A percentile compares a stretch with the other conserved stretches of the same genome.
Evolutionary conservation across 257 asterid species (phyloP).

Genomic region (Agastache rugosa): DNA sequence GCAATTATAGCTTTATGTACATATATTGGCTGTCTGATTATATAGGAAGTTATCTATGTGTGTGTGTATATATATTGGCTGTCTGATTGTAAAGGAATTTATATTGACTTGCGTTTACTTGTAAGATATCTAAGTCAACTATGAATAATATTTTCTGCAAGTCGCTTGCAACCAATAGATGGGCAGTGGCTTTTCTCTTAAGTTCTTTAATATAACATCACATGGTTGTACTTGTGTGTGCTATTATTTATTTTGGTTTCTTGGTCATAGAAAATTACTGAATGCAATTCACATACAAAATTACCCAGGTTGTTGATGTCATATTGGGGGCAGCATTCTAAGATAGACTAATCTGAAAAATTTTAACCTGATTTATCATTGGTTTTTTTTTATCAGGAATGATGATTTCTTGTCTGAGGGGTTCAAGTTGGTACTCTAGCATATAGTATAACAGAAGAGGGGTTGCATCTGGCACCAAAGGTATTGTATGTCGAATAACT

Average conservation of each 20-base stretch:
- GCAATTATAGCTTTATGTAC: neutral
- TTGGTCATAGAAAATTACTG: neutral
- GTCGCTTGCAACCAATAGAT: conserved; percentile 22
- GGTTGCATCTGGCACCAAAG: conserved; percentile 28
- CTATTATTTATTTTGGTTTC: neutral
- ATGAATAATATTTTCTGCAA: conserved; percentile 4
- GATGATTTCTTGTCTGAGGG: conserved; percentile 52
- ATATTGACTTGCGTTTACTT: conserved; percentile 24
- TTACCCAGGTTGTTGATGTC: neutral
- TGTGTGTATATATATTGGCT: neutral
- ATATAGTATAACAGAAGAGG: neutral
- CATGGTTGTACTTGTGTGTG: neutral
- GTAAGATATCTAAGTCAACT: conserved; percentile 30
- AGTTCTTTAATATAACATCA: neutral
- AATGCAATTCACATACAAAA: neutral
- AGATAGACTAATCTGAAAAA: neutral
- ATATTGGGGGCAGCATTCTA: conserved; percentile 12
- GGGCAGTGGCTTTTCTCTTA: neutral
- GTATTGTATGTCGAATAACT: conserved; percentile 17
- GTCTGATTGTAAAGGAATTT: conserved; percentile 19
- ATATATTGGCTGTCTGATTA: neutral
- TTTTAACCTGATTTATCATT: neutral
- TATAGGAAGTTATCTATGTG: conserved; percentile 5
- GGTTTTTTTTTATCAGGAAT: conserved; percentile 35
- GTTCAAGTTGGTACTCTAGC: conserved; percentile 47